Percentiles rank a stretch among this genome's conserved stretches.
These are phyloP conservation scores for Yamadazyma diddensiae DNA, from an alignment of 1,139 yeast species.

Conservation along the genomic window DNA sequence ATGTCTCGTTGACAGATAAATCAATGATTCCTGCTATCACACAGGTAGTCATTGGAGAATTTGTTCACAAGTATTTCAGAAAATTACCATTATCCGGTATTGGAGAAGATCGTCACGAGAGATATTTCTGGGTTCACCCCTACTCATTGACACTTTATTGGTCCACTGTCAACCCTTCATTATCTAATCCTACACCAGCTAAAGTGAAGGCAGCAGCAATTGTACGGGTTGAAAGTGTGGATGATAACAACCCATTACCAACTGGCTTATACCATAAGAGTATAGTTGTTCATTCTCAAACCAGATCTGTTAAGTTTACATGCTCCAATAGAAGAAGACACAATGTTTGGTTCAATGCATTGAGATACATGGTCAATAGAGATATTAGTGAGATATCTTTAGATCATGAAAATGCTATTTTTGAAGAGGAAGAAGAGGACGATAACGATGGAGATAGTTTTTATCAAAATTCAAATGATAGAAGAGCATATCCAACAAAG, in stretches of 20 bases:
- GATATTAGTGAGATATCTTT: conserved; percentile 59
- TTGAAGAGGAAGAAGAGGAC: conserved; percentile 18
- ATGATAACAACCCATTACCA: conserved; percentile 85
- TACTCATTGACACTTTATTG: conserved; percentile 88
- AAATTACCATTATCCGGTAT: conserved; percentile 69
- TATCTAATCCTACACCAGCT: conserved; percentile 62
- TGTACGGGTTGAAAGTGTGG: conserved; percentile 71
- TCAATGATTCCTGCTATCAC: conserved; percentile 85
- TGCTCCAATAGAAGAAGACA: conserved; percentile 88
- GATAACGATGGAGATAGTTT: conserved; percentile 10
- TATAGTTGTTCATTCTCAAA: conserved; percentile 70
- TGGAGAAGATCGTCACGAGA: conserved; percentile 79
- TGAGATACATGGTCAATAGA: conserved; percentile 71
- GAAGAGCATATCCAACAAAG: conserved; percentile 32
- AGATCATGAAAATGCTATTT: conserved; percentile 30
- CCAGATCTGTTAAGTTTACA: conserved; percentile 64
- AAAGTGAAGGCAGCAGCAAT: conserved; percentile 83
- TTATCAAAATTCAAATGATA: conserved; percentile 15
- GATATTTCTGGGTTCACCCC: conserved; percentile 97
- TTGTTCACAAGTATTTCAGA: conserved; percentile 80
- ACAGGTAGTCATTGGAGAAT: conserved; percentile 92
- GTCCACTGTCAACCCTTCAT: conserved; percentile 80
- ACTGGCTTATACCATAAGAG: conserved; percentile 87
- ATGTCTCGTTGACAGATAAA: conserved; percentile 67
- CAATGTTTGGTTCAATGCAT: conserved; percentile 86